Percentiles rank a stretch among this genome's conserved stretches.
phyloP scores from a whole-genome alignment of 306 rosid species.

The Elaeagnus macrophylla region DNA sequence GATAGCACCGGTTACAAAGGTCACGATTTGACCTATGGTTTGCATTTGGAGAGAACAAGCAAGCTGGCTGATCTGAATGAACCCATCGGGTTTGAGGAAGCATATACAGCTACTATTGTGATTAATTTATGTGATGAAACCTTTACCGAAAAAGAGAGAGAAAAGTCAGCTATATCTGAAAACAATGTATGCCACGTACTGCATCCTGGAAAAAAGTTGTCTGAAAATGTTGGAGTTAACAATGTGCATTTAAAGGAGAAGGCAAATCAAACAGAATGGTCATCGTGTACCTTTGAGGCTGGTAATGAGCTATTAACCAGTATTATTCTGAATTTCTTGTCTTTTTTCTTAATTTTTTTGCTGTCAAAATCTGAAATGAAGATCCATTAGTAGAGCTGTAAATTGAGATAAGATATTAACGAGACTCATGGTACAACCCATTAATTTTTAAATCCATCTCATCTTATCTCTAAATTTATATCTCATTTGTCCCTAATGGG shows the following conservation, averaged over 20 bases:
- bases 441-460: too few relatives aligned
- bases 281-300: constrained; percentile 4
- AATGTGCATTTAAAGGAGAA: constrained; percentile 4
- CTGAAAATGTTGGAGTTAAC: constrained; percentile 8
- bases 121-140: background rate
- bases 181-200: background rate
- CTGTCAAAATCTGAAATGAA: too few relatives aligned
- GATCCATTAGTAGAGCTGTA: too few relatives aligned
- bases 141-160: constrained; percentile 2
- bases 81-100: constrained; percentile 18
- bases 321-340: background rate
- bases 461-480: too few relatives aligned
- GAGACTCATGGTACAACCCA: too few relatives aligned
- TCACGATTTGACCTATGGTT: constrained; percentile 8
- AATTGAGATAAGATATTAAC: too few relatives aligned
- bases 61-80: constrained; percentile 19
- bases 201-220: constrained; percentile 12
- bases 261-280: constrained; percentile 3
- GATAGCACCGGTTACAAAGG: background rate
- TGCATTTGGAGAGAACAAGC: constrained; percentile 7
- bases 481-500: too few relatives aligned
- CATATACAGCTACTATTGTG: constrained; percentile 9
- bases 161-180: constrained; percentile 7
- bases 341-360: too few relatives aligned
- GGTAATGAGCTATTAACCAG: constrained; percentile 12